Base-by-base conservation (phyloP, 352 stramenopile genomes). In the Globisporangium yorkense region DNA sequence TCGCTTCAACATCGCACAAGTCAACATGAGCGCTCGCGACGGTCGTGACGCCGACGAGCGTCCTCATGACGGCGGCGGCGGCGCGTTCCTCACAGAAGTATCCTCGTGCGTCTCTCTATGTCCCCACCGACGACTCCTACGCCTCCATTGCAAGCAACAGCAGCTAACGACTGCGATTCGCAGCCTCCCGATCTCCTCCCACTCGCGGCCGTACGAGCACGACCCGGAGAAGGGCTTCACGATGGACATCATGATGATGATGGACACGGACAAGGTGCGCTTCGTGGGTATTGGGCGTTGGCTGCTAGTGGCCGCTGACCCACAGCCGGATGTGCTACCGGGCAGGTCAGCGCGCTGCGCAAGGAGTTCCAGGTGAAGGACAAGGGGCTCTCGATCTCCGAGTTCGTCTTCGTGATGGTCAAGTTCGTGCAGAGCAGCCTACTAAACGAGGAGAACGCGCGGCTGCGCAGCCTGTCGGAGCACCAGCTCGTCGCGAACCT, bases 211-310 rank as follows among this genome's bases (percentile, higher is more conserved):
- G 50, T 92, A 92, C 67, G 78, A 89, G 46, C 66, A 84, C 49
- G 81, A 92, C 41, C 81, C 79, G 2, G 80, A 94, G 52, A 89
- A 90, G 44, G 84, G 80, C 21, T 92, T 94, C 57, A 90, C 83
- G n/a, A 88, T 90, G 73, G 88, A 96, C 68, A 95, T 96, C 67
- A 95, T 96, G 88, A 94, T 94, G 84, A 88, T 91, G 69, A 87
- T 96, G 71, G 82, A 96, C 67, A 93, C 89, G 68, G 78, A 89
- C 40, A 96, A 96, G 60, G 73, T 67, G 41, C 31, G 29, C 5
- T 33, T 2, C 5, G 10, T 5, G n/a, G 18, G n/a, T 8, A 16
- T 16, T 54, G 33, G 18, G 3, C 16, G 18, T 21, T 3, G 5
- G 12, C 37, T 43, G 10, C 12, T 18, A 12, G 10, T 43, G 5